These are phyloP conservation scores for Filobasidium floriforme DNA, from an alignment of 768 basidiomycete genomes.

Conservation along the genomic window DNA sequence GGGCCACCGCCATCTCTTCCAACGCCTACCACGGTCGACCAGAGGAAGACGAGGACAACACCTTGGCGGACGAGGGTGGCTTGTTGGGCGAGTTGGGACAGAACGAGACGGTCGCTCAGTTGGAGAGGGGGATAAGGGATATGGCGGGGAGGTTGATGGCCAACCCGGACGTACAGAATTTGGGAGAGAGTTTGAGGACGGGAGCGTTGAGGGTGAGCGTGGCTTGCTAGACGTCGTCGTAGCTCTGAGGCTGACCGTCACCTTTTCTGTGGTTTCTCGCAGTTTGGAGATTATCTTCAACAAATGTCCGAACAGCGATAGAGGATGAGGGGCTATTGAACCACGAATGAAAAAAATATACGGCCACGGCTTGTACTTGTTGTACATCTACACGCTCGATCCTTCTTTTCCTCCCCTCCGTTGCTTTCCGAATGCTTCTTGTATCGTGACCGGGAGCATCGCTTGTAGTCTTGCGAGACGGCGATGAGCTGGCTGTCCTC, in stretches of 20 bases:
- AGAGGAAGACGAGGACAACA: constrained; percentile 60
- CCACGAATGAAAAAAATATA: no score
- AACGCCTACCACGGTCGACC: constrained; percentile 92
- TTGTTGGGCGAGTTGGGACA: constrained; percentile 35
- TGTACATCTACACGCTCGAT: no score
- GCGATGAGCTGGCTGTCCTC: no score
- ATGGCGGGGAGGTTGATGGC: constrained; percentile 42
- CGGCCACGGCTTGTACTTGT: no score
- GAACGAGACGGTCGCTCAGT: constrained; percentile 38
- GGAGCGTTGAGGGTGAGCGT: constrained; percentile 43
- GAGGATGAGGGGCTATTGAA: not conserved
- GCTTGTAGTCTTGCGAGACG: no score
- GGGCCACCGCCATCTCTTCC: constrained; percentile 86
- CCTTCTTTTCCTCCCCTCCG: no score
- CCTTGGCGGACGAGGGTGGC: constrained; percentile 43
- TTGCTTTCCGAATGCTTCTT: no score
- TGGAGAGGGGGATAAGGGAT: constrained; percentile 44
- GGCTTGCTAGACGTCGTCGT: no score
- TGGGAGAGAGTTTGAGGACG: constrained; percentile 38
- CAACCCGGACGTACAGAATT: constrained; percentile 44
- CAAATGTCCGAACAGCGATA: constrained; percentile 23
- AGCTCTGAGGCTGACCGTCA: not conserved
- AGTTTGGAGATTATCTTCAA: constrained; percentile 38
- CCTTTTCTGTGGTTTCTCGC: not conserved
- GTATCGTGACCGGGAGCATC: no score